A percentile compares a stretch with the other conserved stretches of the same genome.
Evolutionary conservation across 371 early-diverging fungal genomes (phyloP).

Genomic region (Actinomortierella wolfii): DNA sequence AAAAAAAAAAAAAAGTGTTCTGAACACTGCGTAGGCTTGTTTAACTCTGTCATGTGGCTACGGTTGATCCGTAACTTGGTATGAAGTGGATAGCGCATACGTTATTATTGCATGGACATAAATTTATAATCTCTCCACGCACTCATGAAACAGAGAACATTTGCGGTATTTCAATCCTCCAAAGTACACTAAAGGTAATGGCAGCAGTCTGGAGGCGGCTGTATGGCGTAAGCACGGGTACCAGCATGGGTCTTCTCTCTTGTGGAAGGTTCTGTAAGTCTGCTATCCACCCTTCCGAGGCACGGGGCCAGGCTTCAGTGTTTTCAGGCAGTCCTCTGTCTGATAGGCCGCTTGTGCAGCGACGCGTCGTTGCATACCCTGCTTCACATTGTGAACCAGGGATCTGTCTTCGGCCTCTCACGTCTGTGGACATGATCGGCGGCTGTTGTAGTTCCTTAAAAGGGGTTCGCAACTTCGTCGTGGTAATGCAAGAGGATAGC

Average conservation of each 20-base stretch:
- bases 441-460: conserved; percentile 16
- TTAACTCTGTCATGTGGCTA: too few species aligned
- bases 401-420: conserved; percentile 10
- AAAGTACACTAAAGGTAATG: too few species aligned
- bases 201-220: too few species aligned
- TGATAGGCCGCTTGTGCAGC: conserved; percentile 3
- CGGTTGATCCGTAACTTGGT: too few species aligned
- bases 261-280: conserved; percentile 9
- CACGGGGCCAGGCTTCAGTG: conserved; percentile 12
- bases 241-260: conserved; percentile 10
- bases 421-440: conserved; percentile 15
- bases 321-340: conserved; percentile 9
- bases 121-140: too few species aligned
- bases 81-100: too few species aligned
- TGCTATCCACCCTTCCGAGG: conserved; percentile 12
- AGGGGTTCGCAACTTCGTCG: conserved; percentile 15
- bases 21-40: too few species aligned
- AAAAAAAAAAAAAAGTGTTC: too few species aligned
- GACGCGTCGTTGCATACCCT: conserved; percentile 10
- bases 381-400: conserved; percentile 5
- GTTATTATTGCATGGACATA: too few species aligned
- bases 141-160: too few species aligned
- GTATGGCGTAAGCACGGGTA: too few species aligned
- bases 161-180: too few species aligned
- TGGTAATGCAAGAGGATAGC: conserved; percentile 12